A percentile compares a stretch with the other conserved stretches of the same genome.
Conservation (phyloP, 78 protist species). For the slime mould (Dictyostelium discoideum) region dicty_2.7 NC_007088.5:5602001-5602500, state of each 20-base stretch:
- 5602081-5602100: constrained; percentile 89
- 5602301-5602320: constrained; percentile 82
- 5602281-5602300: constrained; percentile 85
- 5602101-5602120: constrained; percentile 96
- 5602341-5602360: constrained; percentile 91
- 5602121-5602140: constrained; percentile 84
- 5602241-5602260: constrained; percentile 87
- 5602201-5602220: constrained; percentile 81
- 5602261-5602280: constrained; percentile 88
- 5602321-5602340: constrained; percentile 87
- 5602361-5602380: constrained; percentile 75
- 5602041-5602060: constrained; percentile 58
- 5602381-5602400: constrained; percentile 83
- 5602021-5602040: constrained; percentile 37
- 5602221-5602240: constrained; percentile 74
- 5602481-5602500: constrained; percentile 83
- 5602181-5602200: constrained; percentile 38
- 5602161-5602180: constrained; percentile 82
- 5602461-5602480: constrained; percentile 89
- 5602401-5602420: constrained; percentile 91
- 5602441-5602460: constrained; percentile 94
- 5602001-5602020: constrained; percentile 85
- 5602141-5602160: constrained; percentile 90
- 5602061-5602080: constrained; percentile 18
- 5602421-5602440: constrained; percentile 93